Evolutionary conservation across 768 basidiomycete species (phyloP).

Genomic region (Leccinum ochraceum): DNA sequence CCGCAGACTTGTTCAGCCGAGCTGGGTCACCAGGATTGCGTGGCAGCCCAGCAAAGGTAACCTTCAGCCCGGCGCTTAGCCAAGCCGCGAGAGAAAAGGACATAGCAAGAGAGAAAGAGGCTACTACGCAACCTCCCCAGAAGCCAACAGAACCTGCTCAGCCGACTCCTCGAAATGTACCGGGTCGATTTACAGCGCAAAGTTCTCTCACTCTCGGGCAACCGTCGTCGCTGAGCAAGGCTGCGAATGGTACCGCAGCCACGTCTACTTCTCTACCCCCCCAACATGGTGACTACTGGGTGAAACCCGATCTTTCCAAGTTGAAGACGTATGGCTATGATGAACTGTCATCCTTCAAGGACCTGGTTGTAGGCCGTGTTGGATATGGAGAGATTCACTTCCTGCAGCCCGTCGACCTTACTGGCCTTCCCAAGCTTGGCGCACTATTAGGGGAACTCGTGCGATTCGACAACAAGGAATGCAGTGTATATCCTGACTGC

Average conservation of each 20-base stretch:
- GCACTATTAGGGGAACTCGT: slow-evolving; percentile 86
- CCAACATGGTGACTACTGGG: slow-evolving; percentile 90
- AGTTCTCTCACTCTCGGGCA: slow-evolving; percentile 31
- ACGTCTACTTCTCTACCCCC: slow-evolving; percentile 40
- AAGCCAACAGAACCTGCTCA: slow-evolving; percentile 28
- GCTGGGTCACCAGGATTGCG: slow-evolving; percentile 38
- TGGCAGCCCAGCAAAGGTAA: slow-evolving; percentile 47
- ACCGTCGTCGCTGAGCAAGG: slow-evolving; percentile 31
- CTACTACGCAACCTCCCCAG: slow-evolving; percentile 21
- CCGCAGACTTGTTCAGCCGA: slow-evolving; percentile 66
- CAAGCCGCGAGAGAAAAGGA: slow-evolving; percentile 78
- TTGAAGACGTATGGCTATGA: slow-evolving; percentile 73
- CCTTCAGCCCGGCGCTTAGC: slow-evolving; percentile 74
- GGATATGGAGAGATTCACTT: slow-evolving; percentile 89
- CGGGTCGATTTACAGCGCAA: slow-evolving; percentile 45
- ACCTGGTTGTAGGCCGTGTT: slow-evolving; percentile 85
- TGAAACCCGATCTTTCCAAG: slow-evolving; percentile 72
- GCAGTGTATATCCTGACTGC: slow-evolving; percentile 90
- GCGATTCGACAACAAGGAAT: slow-evolving; percentile 88
- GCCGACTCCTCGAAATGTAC: slow-evolving; percentile 40
- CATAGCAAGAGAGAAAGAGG: slow-evolving; percentile 42
- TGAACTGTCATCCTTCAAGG: slow-evolving; percentile 69
- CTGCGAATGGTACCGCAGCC: slow-evolving; percentile 24
- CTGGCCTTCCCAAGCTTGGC: slow-evolving; percentile 74
- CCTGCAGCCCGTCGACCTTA: slow-evolving; percentile 83